Base-by-base conservation (phyloP, 1,284 basidiomycete genomes). In the Phellopilus nigrolimitatus region DNA sequence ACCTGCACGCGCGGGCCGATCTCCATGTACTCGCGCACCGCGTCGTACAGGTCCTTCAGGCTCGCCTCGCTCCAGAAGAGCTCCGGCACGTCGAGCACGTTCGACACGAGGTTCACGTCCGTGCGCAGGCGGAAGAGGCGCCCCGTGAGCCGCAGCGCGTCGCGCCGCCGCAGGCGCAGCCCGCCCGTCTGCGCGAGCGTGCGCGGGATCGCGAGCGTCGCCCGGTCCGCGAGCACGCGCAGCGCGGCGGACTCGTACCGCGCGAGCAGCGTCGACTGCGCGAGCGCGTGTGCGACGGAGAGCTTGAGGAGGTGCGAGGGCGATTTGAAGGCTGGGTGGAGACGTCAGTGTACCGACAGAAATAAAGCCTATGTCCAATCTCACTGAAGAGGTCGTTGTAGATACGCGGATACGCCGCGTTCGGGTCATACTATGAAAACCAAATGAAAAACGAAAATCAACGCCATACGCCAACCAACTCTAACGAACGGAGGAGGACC, bases 11-110 rank as follows among this genome's bases (percentile, higher is more conserved):
- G 71, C 10, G 79, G 82, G 37, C 84, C 84, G 48, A 97, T 92
- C 69, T 98, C 94, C 75, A 97, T 88, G 64, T 98, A 98, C 60
- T 95, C 93, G 56, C 93, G 73, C 44, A 95, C 93, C 0, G 94
- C 93, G 62, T 95, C 91, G 66, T 97, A 97, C 28, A 97, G 68
- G 42, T 85, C 88, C 62, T 90, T 88, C 61, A 97, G 69, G 57
- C 85, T 91, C 9, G 93, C 93, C 65, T 97, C 94, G 49, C 83
- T 87, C 95, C 94, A 97, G 68, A 98, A 98, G 42, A 97, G 70
- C 63, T 95, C 93, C 0, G 94, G 94, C 3, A 93, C 89, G 64
- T 97, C 92, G 0, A 97, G 74, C n/a, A 98, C 91, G 61, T 95
- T 95, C 25, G 87, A 88, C 6, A 94, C 91, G 4, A 98, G 72